A percentile compares a stretch with the other conserved stretches of the same genome.
Conservation (phyloP, 2,329 filamentous ascomycete genomes). For the Niveomyces coronatus region DNA sequence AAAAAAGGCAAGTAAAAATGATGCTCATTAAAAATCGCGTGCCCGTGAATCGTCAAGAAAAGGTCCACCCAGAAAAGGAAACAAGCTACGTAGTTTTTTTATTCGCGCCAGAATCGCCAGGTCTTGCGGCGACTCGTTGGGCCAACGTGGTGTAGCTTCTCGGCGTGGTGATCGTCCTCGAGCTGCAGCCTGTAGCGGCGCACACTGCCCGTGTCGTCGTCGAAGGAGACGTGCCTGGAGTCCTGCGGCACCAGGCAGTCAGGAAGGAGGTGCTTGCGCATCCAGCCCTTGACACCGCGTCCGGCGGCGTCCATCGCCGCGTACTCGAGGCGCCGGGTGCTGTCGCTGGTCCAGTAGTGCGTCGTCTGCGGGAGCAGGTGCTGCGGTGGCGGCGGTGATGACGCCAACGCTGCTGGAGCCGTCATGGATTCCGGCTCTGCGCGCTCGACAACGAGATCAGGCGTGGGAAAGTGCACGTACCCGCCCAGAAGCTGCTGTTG, state of each 20-base stretch:
- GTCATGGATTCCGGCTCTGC: slow-evolving; percentile 14
- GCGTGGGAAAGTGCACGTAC: slow-evolving; percentile 41
- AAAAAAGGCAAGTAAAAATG: too few relatives aligned
- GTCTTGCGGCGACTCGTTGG: slow-evolving; percentile 7
- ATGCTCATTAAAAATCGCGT: too few relatives aligned
- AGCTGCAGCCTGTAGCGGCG: slow-evolving; percentile 51
- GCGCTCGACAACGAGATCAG: slow-evolving; percentile 27
- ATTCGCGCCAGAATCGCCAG: slow-evolving; percentile 13
- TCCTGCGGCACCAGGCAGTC: slow-evolving; percentile 47
- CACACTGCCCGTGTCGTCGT: slow-evolving; percentile 54
- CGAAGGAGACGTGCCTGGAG: slow-evolving; percentile 42
- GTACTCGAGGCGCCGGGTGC: slow-evolving; percentile 52
- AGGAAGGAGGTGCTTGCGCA: slow-evolving; percentile 46
- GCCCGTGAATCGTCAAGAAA: too few relatives aligned
- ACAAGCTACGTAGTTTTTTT: too few relatives aligned
- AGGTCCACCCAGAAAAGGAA: too few relatives aligned
- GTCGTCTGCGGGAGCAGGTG: slow-evolving; percentile 48
- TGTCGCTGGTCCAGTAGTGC: slow-evolving; percentile 58
- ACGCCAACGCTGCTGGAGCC: too few relatives aligned
- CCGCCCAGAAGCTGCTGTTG: too few relatives aligned
- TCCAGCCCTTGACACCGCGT: slow-evolving; percentile 49
- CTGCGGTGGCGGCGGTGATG: too few relatives aligned
- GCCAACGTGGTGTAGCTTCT: slow-evolving; percentile 14
- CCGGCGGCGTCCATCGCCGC: slow-evolving; percentile 55
- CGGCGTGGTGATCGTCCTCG: slow-evolving; percentile 31